Evolutionary conservation across 2,329 filamentous ascomycete genomes (phyloP), one percentile per base, ranked within the genome.

Genomic region (Laburnicola sp.): DNA sequence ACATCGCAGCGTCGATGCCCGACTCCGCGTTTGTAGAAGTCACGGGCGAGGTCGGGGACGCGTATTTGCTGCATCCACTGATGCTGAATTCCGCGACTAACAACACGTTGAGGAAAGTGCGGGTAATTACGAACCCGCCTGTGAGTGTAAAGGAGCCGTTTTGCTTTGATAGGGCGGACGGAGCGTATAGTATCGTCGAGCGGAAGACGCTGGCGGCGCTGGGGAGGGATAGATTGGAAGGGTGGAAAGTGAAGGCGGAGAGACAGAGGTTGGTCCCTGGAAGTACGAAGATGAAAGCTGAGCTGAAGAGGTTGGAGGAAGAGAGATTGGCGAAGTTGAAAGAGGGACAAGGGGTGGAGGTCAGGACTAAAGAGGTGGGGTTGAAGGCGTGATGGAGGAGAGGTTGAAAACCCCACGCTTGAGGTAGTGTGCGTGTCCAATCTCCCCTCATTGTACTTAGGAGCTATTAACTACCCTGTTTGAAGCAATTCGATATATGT

Each of bases 41-140:
- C 0, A 78, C 75, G 2, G 83, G 83, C 1, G 61, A 74, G 1
- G 74, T 78, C 0, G 82, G 82, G 6, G 82, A 85, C 53, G 80
- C 85, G 10, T 84, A 79, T 56, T 68, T 86, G 11, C 61, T 85
- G 63, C 82, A 86, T 63, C 82, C 82, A 36, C 68, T 85, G 16
- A 85, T 85, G 81, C 65, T 84, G 68, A 82, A 86, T 64, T 78
- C 76, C 34, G 78, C 80, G 5, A 78, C 75, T 4, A 75, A 75
- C 45, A 83, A 83, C 58, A 72, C 74, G 45, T 53, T 79, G 25
- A 68, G 80, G 21, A 71, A 74, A 8, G 71, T 76, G 1, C 68
- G 81, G 3, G 75, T 83, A 30, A 83, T 83, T 58, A 83, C 80
- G 2, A 83, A 83, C 51, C 80, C 80, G 4, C 78, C 81, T 0